Evolutionary conservation across 768 basidiomycete species (phyloP).

Genomic region (Russula ochroleuca): DNA sequence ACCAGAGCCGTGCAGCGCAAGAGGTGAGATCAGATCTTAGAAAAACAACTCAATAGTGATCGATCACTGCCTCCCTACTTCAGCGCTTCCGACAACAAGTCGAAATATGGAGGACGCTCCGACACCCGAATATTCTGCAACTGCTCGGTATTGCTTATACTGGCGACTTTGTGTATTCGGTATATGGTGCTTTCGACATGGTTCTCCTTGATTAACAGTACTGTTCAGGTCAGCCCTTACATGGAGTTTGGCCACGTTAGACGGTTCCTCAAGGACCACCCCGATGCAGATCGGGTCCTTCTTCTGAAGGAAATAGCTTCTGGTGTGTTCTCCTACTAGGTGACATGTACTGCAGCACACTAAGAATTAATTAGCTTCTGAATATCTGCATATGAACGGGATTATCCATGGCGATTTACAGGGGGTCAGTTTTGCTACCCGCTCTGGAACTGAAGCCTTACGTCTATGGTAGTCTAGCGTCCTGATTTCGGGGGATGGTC

Average conservation of each 20-base stretch:
- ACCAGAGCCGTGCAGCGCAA: conserved; percentile 14
- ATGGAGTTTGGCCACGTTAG: conserved; percentile 20
- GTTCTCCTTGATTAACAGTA: neutral
- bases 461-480: conserved; percentile 13
- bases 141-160: conserved; percentile 23
- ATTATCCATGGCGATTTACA: conserved; percentile 23
- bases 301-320: conserved; percentile 21
- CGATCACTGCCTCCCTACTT: neutral
- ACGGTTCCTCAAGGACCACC: conserved; percentile 7
- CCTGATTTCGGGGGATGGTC: conserved; percentile 14
- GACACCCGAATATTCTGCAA: conserved; percentile 21
- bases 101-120: conserved; percentile 25
- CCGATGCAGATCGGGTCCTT: conserved; percentile 11
- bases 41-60: no score
- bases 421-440: conserved; percentile 6
- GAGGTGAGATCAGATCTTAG: conserved; percentile 12
- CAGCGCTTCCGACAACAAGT: conserved; percentile 24
- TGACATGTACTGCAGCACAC: neutral
- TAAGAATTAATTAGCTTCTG: conserved; percentile 11
- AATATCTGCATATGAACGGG: conserved; percentile 20
- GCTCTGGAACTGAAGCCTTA: neutral
- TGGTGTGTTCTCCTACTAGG: neutral
- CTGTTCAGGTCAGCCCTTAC: conserved; percentile 16
- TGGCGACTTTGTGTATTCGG: conserved; percentile 14
- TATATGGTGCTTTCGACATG: no score